A percentile compares a stretch with the other conserved stretches of the same genome.
Conservation (phyloP, 495 filamentous ascomycete species). For the Cercophora scortea region DNA sequence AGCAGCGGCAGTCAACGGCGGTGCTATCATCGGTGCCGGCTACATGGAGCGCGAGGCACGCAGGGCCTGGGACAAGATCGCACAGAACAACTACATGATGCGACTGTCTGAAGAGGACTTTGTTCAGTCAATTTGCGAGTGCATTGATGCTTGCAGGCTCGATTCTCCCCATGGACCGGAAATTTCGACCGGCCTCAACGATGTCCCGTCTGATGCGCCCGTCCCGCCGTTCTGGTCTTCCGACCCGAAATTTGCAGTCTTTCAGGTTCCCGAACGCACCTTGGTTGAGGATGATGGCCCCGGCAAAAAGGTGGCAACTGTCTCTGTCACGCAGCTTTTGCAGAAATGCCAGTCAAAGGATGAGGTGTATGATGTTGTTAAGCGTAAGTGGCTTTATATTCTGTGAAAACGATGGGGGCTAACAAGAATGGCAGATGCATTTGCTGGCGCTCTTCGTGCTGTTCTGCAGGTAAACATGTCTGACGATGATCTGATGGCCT, state of each 20-base stretch:
- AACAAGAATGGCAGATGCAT: neutral
- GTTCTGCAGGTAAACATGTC: neutral
- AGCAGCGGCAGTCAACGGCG: slow-evolving; percentile 31
- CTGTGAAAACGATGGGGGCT: neutral
- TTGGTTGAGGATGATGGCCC: neutral
- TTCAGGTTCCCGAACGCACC: neutral
- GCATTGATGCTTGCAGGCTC: slow-evolving; percentile 1
- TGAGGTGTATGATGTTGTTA: neutral
- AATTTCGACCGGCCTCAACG: neutral
- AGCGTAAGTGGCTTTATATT: neutral
- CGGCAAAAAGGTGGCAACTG: neutral
- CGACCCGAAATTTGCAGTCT: too few relatives aligned
- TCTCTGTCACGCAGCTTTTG: neutral
- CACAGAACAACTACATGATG: slow-evolving; percentile 10
- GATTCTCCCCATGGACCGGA: neutral
- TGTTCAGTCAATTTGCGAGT: slow-evolving; percentile 6
- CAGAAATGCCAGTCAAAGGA: neutral
- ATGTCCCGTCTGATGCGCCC: neutral
- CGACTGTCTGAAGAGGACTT: slow-evolving; percentile 13
- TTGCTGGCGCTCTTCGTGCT: neutral
- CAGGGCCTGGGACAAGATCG: slow-evolving; percentile 16
- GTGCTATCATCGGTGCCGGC: slow-evolving; percentile 35
- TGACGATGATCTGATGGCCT: neutral
- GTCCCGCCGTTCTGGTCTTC: too few relatives aligned
- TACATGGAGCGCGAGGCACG: slow-evolving; percentile 16